A percentile compares a stretch with the other conserved stretches of the same genome.
Evolutionary conservation across 306 rosid genomes (phyloP).

Genomic region (Quercus dentata): DNA sequence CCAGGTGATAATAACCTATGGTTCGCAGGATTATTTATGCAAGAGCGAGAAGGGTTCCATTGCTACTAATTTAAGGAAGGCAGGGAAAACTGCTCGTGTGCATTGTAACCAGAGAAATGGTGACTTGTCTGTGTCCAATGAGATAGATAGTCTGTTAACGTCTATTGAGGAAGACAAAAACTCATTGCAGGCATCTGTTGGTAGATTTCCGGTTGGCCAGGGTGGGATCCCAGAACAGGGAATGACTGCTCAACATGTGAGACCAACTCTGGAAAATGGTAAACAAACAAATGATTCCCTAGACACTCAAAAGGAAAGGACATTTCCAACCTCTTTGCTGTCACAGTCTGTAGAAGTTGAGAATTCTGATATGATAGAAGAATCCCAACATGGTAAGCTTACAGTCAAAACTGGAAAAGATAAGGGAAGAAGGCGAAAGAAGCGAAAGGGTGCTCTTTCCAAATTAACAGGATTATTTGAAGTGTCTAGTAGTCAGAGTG

Average conservation of each 20-base stretch:
- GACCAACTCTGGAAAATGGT: conserved; percentile 24
- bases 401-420: conserved; percentile 68
- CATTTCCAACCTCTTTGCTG: conserved; percentile 24
- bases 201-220: conserved; percentile 30
- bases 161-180: conserved; percentile 25
- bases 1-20: conserved; percentile 30
- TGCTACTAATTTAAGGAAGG: conserved; percentile 24
- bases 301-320: conserved; percentile 38
- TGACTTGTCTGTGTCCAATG: conserved; percentile 37
- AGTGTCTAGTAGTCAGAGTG: conserved; percentile 96
- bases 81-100: conserved; percentile 32
- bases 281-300: conserved; percentile 19
- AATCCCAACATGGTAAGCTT: conserved; percentile 44
- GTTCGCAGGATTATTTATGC: conserved; percentile 40
- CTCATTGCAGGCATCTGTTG: conserved; percentile 28
- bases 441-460: conserved; percentile 56
- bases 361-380: conserved; percentile 36
- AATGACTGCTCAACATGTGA: conserved; percentile 26
- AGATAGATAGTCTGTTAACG: conserved; percentile 35
- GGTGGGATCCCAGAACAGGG: conserved; percentile 26
- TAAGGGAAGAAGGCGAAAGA: conserved; percentile 67
- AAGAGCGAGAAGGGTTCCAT: conserved; percentile 33
- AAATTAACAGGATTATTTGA: conserved; percentile 56
- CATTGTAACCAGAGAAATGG: conserved; percentile 34
- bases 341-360: conserved; percentile 30